A percentile compares a stretch with the other conserved stretches of the same genome.
phyloP scores from a whole-genome alignment of 1,284 basidiomycete genomes.

The Ceratobasidium sp. region DNA sequence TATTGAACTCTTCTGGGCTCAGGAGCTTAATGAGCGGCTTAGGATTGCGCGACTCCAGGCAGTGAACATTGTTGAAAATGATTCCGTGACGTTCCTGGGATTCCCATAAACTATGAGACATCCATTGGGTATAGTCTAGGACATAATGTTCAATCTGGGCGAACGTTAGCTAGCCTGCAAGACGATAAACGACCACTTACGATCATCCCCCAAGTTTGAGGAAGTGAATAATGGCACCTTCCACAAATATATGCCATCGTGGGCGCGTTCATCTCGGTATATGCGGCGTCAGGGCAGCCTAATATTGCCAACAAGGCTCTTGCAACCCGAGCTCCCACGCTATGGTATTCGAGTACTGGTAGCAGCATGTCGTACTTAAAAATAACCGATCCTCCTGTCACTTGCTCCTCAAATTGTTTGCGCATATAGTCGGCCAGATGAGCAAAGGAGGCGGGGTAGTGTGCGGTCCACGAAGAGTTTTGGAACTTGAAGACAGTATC shows the following conservation, averaged over 20 bases:
- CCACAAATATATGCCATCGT: slow-evolving; percentile 19
- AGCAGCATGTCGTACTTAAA: slow-evolving; percentile 5
- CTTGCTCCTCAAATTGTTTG: slow-evolving; percentile 7
- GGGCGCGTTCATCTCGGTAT: slow-evolving; percentile 38
- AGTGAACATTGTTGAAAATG: slow-evolving; percentile 30
- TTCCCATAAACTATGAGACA: slow-evolving; percentile 3
- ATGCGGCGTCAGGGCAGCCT: slow-evolving; percentile 33
- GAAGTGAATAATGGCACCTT: slow-evolving; percentile 20
- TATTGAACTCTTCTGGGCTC: slow-evolving; percentile 17
- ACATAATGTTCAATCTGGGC: slow-evolving; percentile 30
- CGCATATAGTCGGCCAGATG: slow-evolving; percentile 6
- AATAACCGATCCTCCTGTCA: background rate
- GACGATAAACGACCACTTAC: background rate
- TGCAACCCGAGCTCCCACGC: slow-evolving; percentile 16
- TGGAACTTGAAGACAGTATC: slow-evolving; percentile 42
- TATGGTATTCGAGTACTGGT: slow-evolving; percentile 16
- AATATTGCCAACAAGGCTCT: slow-evolving; percentile 20
- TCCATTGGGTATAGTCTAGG: slow-evolving; percentile 17
- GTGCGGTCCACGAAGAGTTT: slow-evolving; percentile 4
- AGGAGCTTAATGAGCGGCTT: slow-evolving; percentile 37
- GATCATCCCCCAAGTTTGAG: slow-evolving; percentile 32
- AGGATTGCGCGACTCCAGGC: background rate
- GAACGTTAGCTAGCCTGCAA: background rate
- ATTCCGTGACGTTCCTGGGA: slow-evolving; percentile 6
- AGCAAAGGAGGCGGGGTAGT: slow-evolving; percentile 8